Evolutionary conservation across 345 rosid genomes (phyloP).

Genomic region (Iberis pinnata): DNA sequence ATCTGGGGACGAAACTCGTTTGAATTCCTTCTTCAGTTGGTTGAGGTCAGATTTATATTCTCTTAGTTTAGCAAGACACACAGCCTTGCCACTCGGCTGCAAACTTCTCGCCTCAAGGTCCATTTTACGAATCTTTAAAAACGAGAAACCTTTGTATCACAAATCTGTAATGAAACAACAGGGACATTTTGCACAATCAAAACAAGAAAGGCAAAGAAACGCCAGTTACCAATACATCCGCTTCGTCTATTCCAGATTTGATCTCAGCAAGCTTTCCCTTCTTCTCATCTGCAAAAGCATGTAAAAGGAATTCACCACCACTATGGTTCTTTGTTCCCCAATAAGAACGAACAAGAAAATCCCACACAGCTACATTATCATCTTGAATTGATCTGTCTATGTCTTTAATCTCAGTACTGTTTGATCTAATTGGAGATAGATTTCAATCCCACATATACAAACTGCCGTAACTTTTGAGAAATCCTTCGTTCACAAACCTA

Average conservation of each 20-base stretch:
- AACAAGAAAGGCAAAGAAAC: background rate
- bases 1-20: constrained; percentile 43
- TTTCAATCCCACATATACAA: background rate
- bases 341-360: background rate
- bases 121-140: constrained; percentile 65
- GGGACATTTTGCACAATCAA: no score
- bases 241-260: constrained; percentile 66
- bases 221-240: constrained; percentile 55
- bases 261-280: constrained; percentile 45
- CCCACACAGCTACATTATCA: background rate
- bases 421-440: background rate
- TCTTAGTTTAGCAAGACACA: constrained; percentile 71
- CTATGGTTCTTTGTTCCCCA: background rate
- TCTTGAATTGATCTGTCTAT: background rate
- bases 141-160: background rate
- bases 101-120: constrained; percentile 82
- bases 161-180: background rate
- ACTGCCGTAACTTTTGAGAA: background rate
- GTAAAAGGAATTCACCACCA: background rate
- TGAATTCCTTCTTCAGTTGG: constrained; percentile 69
- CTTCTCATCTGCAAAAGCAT: constrained; percentile 46
- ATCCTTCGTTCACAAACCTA: background rate
- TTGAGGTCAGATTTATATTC: constrained; percentile 75
- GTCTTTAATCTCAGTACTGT: background rate
- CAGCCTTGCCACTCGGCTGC: constrained; percentile 68